Percentiles rank a stretch among this genome's conserved stretches.
phyloP scores from a whole-genome alignment of 345 rosid species.

The Brassica rapa region DNA sequence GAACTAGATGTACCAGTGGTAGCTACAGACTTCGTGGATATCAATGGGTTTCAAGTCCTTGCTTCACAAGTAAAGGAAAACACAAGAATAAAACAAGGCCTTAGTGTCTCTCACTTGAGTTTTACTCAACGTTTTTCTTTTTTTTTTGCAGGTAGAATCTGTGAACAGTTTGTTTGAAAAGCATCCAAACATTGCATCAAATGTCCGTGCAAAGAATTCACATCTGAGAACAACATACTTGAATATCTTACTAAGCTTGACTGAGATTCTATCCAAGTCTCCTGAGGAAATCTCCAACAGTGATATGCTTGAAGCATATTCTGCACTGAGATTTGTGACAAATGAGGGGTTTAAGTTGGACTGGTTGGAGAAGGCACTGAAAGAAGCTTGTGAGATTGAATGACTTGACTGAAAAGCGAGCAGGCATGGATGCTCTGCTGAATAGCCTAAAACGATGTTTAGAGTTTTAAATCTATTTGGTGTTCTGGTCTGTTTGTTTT shows the following conservation, averaged over 20 bases:
- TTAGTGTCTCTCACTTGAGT: background rate
- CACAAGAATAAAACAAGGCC: background rate
- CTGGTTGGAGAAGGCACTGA: constrained; percentile 14
- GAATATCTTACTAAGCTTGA: background rate
- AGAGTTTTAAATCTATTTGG: background rate
- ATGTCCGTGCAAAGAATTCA: background rate
- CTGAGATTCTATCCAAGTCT: background rate
- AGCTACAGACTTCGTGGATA: background rate
- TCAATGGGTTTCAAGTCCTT: background rate
- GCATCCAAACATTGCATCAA: background rate
- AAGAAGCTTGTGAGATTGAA: constrained; percentile 8
- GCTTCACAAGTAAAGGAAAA: background rate
- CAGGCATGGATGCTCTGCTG: background rate
- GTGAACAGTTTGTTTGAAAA: background rate
- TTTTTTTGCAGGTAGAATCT: background rate
- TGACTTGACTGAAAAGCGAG: background rate
- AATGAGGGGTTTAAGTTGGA: constrained; percentile 1
- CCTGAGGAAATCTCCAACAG: background rate
- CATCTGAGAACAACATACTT: background rate
- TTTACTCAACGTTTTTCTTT: background rate
- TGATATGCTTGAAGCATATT: constrained; percentile 1
- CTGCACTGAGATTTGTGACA: background rate
- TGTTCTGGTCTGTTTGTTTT: background rate
- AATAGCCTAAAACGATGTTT: background rate
- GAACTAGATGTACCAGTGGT: background rate